Base-by-base conservation (phyloP, 805 yeast species). In the Wickerhamiella azymoides region DNA sequence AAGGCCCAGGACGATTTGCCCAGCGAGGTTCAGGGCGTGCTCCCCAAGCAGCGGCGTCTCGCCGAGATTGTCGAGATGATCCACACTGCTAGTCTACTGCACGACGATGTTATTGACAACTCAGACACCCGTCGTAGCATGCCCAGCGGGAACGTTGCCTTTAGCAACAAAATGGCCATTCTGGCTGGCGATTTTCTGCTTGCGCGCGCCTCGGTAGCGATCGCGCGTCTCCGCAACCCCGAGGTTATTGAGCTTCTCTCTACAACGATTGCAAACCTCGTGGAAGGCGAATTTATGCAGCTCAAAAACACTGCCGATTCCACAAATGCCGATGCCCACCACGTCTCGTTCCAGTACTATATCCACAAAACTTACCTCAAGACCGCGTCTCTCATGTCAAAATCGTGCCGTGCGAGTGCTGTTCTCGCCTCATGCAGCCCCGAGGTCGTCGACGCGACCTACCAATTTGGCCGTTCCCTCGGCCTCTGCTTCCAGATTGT, bases 261-360 rank as follows among this genome's bases (percentile, higher is more conserved):
- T 2, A 89, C 96, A 11, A 82, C 96, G 27, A 92, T 92, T 60
- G 98, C 97, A 10, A 92, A 92, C 61, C 71, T 92, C 49, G 97
- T 92, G 1, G 98, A 92, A 66, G 98, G 98, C 43, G 98, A 92
- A 66, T 89, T 92, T 62, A 92, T 92, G 97, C 98, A 92, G 66
- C 74, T 92, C 68, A 88, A 89, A 56, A 92, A 92, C 64, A 85
- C 96, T 0, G 92, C 88, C 7, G 66, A 81, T 36, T 60, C 60
- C 49, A 53, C 55, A 2, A 59, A 66, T 46, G 72, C 69, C 25
- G 80, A 75, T 53, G 84, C 81, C 48, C 61, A 60, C 39, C 50
- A 59, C 25, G 70, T 66, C n/a, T 93, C 95, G 2, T 92, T 92
- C 62, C 94, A 92, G 57, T 89, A 92, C 64, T 92, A 92, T 60